phyloP scores from a whole-genome alignment of 345 rosid genomes.

The Arabis alpina region DNA sequence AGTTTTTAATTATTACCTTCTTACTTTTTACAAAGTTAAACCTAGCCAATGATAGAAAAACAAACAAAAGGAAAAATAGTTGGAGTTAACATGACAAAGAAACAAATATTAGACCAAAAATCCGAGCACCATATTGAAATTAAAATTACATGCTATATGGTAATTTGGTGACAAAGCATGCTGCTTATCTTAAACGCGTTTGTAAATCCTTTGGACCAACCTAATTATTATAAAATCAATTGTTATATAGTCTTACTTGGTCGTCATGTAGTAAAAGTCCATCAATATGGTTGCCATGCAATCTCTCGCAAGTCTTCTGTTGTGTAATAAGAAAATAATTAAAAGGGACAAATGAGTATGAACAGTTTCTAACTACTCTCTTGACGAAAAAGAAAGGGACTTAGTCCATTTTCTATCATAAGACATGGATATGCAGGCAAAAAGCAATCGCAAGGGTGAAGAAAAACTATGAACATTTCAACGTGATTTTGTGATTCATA shows the following conservation, averaged over 20 bases:
- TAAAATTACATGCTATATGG: no score
- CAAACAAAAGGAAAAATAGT: neutral
- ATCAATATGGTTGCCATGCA: neutral
- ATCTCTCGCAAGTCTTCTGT: slow-evolving; percentile 13
- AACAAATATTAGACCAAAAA: neutral
- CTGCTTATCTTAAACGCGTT: neutral
- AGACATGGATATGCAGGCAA: slow-evolving; percentile 34
- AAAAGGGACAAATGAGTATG: slow-evolving; percentile 19
- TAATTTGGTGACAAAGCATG: no score
- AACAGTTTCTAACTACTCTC: slow-evolving; percentile 38
- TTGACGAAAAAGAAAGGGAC: slow-evolving; percentile 10
- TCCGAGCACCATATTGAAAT: neutral
- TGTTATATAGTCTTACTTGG: neutral
- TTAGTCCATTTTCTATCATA: slow-evolving; percentile 22
- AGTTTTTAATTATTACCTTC: no score
- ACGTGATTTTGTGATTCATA: slow-evolving; percentile 2
- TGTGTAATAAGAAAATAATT: slow-evolving; percentile 1
- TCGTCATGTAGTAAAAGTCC: slow-evolving; percentile 10
- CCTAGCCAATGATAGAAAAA: no score
- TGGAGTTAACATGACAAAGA: neutral
- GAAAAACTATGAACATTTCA: slow-evolving; percentile 33
- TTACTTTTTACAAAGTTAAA: no score
- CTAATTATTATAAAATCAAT: neutral
- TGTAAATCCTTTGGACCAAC: neutral
- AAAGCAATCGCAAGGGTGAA: slow-evolving; percentile 13